These are phyloP conservation scores for Prillingera fragicola DNA, from an alignment of 1,284 basidiomycete genomes.

Conservation along the genomic window DNA sequence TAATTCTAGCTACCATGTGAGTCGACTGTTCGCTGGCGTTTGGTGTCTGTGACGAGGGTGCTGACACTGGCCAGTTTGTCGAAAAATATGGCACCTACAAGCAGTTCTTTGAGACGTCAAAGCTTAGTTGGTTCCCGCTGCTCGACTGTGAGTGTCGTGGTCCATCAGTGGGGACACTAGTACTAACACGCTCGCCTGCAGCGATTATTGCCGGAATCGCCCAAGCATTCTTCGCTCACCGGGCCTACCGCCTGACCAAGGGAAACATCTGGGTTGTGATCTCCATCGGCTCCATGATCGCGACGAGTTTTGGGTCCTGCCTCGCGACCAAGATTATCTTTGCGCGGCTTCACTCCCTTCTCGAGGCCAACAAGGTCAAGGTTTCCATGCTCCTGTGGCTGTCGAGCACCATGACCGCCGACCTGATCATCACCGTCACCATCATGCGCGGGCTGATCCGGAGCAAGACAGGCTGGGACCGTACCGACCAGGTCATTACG, in stretches of 20 bases:
- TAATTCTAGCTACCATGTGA: neutral
- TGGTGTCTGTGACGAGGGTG: too few species aligned
- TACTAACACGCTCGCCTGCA: neutral
- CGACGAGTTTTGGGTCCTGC: slow-evolving; percentile 19
- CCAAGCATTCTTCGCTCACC: slow-evolving; percentile 28
- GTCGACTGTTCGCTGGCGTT: too few species aligned
- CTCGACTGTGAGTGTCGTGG: too few species aligned
- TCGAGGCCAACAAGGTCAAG: neutral
- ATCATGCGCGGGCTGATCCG: neutral
- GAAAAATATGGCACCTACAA: slow-evolving; percentile 19
- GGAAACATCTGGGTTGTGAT: slow-evolving; percentile 17
- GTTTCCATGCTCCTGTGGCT: neutral
- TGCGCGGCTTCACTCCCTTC: neutral
- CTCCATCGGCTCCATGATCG: too few species aligned
- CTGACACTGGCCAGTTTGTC: slow-evolving; percentile 24
- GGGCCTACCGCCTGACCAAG: slow-evolving; percentile 19
- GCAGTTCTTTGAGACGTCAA: slow-evolving; percentile 19
- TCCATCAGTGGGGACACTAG: too few species aligned
- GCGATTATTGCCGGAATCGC: slow-evolving; percentile 5
- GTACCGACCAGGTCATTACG: slow-evolving; percentile 10
- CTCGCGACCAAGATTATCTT: slow-evolving; percentile 16
- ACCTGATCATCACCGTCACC: neutral
- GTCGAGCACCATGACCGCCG: neutral
- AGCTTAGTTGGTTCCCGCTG: slow-evolving; percentile 19
- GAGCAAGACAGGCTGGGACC: neutral